Base-by-base conservation (phyloP, 2,329 filamentous ascomycete species). In the Beauveria brongniartii region DNA sequence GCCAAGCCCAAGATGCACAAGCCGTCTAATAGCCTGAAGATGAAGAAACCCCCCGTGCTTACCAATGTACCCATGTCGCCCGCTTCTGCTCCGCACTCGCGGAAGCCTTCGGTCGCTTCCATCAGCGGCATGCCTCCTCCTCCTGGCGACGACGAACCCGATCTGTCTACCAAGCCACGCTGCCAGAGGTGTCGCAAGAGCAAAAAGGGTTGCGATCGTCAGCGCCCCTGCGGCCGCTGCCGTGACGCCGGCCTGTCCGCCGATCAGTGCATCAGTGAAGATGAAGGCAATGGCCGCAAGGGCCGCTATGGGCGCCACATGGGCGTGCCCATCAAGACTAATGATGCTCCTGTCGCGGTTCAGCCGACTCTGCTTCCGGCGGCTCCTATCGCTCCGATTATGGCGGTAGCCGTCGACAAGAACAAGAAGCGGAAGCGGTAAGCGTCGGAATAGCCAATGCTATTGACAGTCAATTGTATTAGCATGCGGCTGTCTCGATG, bases 161-260 rank as follows among this genome's bases (percentile, higher is more conserved):
- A 99, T 68, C 78, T 97, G 22, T 97, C 93, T 0, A 92, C 89
- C 66, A 97, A 97, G 77, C 94, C 94, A 61, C 92, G 94, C 64
- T 99, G 94, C 80, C 94, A 99, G 74, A 89, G 94, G 62, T 99
- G 94, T 81, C 89, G 94, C 69, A 99, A 99, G 84, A 97, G 93
- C 78, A 99, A 99, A 82, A 99, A 99, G 78, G 94, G 94, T 14
- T 99, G 94, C 72, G 94, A 99, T 77, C 88, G 94, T 62, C 94
- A 97, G 76, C 88, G 94, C 44, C 94, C 94, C 30, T 99, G 94
- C 71, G 91, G 92, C 61, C 86, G 94, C 65, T 99, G 94, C 84
- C 91, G 92, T 73, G 94, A 99, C 76, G 94, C 94, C 48, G 94
- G 94, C 22, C 91, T 99, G 68, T 89, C 90, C 61, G 86, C 91